These are phyloP conservation scores for Suhomyces ambrosiae DNA, from an alignment of 1,139 yeast species.

Conservation along the genomic window DNA sequence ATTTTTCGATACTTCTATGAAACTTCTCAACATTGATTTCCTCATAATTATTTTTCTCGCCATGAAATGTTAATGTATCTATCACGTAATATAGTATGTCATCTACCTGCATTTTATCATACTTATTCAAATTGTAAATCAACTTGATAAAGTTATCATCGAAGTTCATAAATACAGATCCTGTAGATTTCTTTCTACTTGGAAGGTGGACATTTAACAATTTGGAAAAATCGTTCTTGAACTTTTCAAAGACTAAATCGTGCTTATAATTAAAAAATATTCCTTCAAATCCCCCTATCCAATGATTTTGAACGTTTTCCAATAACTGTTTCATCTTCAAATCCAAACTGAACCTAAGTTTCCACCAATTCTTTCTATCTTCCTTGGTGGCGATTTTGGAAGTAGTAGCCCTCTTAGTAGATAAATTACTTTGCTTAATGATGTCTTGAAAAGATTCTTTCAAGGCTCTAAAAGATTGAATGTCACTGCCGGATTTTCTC, in stretches of 20 bases:
- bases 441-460: conserved; percentile 48
- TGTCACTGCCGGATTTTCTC: conserved; percentile 13
- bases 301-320: conserved; percentile 57
- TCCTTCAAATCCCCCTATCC: conserved; percentile 84
- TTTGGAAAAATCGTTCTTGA: conserved; percentile 36
- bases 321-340: conserved; percentile 54
- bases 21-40: conserved; percentile 62
- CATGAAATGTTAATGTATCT: conserved; percentile 63
- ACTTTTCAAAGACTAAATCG: conserved; percentile 34
- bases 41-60: conserved; percentile 64
- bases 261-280: conserved; percentile 46
- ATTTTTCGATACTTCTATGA: conserved; percentile 26
- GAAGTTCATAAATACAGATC: conserved; percentile 32
- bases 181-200: conserved; percentile 26
- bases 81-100: conserved; percentile 66
- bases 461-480: conserved; percentile 48
- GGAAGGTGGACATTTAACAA: conserved; percentile 38
- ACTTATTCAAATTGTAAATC: conserved; percentile 48
- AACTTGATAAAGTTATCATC: conserved; percentile 55
- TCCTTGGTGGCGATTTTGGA: conserved; percentile 55
- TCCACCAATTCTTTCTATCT: conserved; percentile 81
- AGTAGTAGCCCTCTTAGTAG: conserved; percentile 59
- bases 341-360: conserved; percentile 63
- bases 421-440: conserved; percentile 59
- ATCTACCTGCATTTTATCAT: conserved; percentile 46